Base-by-base conservation (phyloP, 495 filamentous ascomycete species). In the Peziza echinospora region DNA sequence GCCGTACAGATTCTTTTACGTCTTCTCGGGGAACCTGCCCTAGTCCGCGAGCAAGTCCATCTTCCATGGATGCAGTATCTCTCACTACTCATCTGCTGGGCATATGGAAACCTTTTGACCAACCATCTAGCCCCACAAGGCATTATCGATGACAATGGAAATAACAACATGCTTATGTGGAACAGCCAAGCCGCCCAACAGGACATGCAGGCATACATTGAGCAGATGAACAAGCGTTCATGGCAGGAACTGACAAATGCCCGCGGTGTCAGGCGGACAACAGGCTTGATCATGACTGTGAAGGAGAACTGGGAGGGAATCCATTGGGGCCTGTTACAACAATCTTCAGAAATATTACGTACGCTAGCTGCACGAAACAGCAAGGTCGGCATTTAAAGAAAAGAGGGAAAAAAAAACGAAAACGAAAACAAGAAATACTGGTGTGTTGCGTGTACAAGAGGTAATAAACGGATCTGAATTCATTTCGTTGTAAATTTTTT, bases 31-130 rank as follows among this genome's bases (percentile, higher is more conserved):
- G 43, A 47, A 34, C 44, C 56, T 19, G 56, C 58, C 28, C 25
- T 53, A 23, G 52, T 49, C 28, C 47, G 45, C 37, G 53, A 57
- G 16, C 50, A 57, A 41, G 46, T 59, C 25, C 46, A 59, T 46
- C 45, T 59, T 24, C 41, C 56, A 24, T 59, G 56, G 52, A 50
- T 49, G 7, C 48, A 53, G 49, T 59, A 59, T 23, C 43, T 59
- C 37, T 52, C 56, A 23, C 34, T 55, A 13, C 49, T 59, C 26
- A 47, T 59, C 30, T 59, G 56, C 45, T 59, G 56, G 56, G 56
- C 48, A 16, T 59, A 59, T 49, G 56, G 56, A 10, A 48, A 54
- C n/a, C 25, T 57, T 44, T 57, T 49, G 41, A 39, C 53, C 16
- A 40, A 54, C 9, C 26, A 42, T 41, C 19, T 47, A 26, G 53